Conservation (phyloP, 352 stramenopile species). For the Globisporangium paddicum region DNA sequence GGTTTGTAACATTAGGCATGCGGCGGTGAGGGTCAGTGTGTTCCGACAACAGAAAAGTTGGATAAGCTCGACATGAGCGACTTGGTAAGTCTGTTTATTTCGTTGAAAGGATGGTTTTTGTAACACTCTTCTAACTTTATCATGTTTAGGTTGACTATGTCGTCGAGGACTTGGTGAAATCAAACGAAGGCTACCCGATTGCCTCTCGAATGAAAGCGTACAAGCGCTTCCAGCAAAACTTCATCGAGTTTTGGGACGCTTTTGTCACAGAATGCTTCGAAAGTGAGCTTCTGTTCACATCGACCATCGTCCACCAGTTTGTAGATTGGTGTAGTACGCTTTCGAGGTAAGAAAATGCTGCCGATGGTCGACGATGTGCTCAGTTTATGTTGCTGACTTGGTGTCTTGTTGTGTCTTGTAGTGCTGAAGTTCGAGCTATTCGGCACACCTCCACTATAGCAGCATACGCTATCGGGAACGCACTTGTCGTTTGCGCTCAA, state of each 20-base stretch:
- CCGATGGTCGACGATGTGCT: not conserved
- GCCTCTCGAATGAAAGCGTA: constrained; percentile 47
- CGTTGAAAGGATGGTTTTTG: not conserved
- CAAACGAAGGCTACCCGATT: constrained; percentile 62
- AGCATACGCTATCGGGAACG: constrained; percentile 59
- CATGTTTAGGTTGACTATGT: constrained; percentile 37
- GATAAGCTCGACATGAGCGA: constrained; percentile 71
- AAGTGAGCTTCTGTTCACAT: constrained; percentile 77
- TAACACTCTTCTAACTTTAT: not conserved
- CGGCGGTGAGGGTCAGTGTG: constrained; percentile 41
- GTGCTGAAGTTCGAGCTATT: constrained; percentile 77
- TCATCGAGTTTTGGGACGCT: constrained; percentile 70
- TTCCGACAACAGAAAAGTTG: constrained; percentile 46
- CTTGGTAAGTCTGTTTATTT: constrained; percentile 21
- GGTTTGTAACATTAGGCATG: constrained; percentile 28
- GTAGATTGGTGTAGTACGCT: constrained; percentile 82
- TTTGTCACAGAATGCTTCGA: constrained; percentile 79
- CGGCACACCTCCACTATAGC: constrained; percentile 76
- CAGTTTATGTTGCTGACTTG: not conserved
- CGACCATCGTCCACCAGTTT: constrained; percentile 51
- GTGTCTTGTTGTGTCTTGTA: constrained; percentile 19
- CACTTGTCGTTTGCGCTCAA: constrained; percentile 46
- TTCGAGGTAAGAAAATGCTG: constrained; percentile 38
- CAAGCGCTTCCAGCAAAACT: constrained; percentile 64
- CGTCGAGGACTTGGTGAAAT: constrained; percentile 56